These are phyloP conservation scores for Polytrichum formosum DNA, from an alignment of 225 moss, liverwort and hornwort genomes.

Conservation along the genomic window DNA sequence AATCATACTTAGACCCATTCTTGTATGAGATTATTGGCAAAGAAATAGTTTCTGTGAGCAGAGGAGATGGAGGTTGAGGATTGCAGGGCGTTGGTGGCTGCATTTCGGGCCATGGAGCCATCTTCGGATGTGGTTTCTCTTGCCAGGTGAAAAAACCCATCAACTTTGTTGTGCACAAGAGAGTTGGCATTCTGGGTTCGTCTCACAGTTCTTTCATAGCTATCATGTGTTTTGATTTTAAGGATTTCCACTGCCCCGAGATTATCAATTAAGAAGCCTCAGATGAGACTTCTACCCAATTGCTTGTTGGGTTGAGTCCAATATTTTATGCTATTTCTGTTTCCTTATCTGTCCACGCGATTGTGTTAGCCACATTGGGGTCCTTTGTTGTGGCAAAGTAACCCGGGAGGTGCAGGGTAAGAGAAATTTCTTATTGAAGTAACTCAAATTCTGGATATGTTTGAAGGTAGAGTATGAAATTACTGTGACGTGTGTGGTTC, in stretches of 20 bases:
- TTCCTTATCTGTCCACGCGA: background rate
- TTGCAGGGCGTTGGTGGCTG: conserved; percentile 36
- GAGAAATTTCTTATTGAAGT: no score
- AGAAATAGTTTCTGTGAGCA: no score
- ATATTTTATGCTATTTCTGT: background rate
- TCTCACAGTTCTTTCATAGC: background rate
- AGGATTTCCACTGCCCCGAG: no score
- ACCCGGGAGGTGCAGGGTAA: no score
- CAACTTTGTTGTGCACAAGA: background rate
- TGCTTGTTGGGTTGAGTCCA: background rate
- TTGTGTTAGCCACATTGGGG: background rate
- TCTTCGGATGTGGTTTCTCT: conserved; percentile 25
- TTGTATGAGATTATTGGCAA: no score
- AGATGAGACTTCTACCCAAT: no score
- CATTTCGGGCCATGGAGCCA: conserved; percentile 56
- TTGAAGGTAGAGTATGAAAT: no score
- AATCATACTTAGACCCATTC: no score
- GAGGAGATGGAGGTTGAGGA: conserved; percentile 20
- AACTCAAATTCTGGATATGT: no score
- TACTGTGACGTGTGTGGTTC: no score
- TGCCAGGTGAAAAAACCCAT: conserved; percentile 24
- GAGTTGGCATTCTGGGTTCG: background rate
- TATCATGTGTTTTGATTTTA: background rate
- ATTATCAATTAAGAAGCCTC: no score
- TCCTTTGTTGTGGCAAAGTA: background rate